phyloP scores from a whole-genome alignment of 768 basidiomycete genomes.

The Suillus clintonianus region DNA sequence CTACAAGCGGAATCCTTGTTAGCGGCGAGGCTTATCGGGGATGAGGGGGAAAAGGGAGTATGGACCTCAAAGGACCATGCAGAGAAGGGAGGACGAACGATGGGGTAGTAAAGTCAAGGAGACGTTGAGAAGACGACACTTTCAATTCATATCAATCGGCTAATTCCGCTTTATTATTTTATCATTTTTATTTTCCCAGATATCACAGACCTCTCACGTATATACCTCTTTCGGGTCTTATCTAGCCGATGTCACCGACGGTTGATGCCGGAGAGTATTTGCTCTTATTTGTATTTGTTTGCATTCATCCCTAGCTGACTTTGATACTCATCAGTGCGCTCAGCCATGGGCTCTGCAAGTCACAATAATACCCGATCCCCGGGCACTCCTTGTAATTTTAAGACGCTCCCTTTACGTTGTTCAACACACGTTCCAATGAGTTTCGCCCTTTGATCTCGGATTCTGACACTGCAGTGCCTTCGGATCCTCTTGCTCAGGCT shows the following conservation, averaged over 20 bases:
- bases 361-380: background rate
- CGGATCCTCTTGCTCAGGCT: background rate
- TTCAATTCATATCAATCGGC: constrained; percentile 30
- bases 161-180: constrained; percentile 19
- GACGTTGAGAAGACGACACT: constrained; percentile 24
- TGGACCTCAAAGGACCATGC: constrained; percentile 38
- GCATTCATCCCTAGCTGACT: background rate
- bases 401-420: background rate
- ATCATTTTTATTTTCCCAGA: constrained; percentile 13
- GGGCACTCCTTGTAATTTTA: background rate
- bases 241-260: constrained; percentile 30
- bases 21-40: constrained; percentile 48
- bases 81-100: constrained; percentile 17
- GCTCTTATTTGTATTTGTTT: background rate
- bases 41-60: constrained; percentile 26
- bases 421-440: background rate
- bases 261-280: constrained; percentile 1
- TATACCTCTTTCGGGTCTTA: constrained; percentile 16
- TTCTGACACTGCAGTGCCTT: background rate
- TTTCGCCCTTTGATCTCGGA: background rate
- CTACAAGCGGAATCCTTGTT: constrained; percentile 57
- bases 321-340: background rate
- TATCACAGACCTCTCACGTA: constrained; percentile 3
- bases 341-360: background rate
- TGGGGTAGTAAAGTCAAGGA: constrained; percentile 1